Evolutionary conservation across 148 eudicot genomes (phyloP).

Genomic region (Limonium bicolor): DNA sequence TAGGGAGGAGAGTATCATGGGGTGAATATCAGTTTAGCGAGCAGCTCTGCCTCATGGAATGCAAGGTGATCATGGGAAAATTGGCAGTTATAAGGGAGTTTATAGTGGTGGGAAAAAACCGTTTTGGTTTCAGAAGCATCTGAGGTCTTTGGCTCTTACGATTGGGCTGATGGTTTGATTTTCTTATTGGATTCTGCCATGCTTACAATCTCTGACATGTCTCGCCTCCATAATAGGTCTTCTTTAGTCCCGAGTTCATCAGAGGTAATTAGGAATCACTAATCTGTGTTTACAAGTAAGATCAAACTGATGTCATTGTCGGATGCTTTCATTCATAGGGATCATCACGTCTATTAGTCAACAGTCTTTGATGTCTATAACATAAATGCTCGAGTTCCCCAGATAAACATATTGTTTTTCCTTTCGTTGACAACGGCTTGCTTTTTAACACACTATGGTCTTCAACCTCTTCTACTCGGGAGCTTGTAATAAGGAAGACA

Average conservation of each 20-base stretch:
- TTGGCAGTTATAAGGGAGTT: not conserved
- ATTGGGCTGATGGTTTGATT: conserved; percentile 32
- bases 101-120: not conserved
- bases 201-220: conserved; percentile 28
- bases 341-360: not conserved
- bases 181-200: conserved; percentile 61
- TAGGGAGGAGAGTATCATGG: not conserved
- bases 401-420: not conserved
- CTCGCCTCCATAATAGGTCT: conserved; percentile 11
- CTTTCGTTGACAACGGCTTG: not conserved
- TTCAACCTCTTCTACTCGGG: no score
- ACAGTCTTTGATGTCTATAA: not conserved
- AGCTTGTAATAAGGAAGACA: no score
- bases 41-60: not conserved
- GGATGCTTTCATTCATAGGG: not conserved
- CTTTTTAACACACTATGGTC: no score
- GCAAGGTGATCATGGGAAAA: no score
- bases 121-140: conserved; percentile 32
- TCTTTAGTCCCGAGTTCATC: conserved; percentile 7
- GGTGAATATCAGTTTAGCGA: not conserved
- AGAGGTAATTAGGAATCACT: no score
- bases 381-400: not conserved
- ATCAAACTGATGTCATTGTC: not conserved
- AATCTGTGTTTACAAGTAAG: not conserved
- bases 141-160: conserved; percentile 31